These are phyloP conservation scores for Cyamopsis tetragonoloba DNA, from an alignment of 306 rosid species.

Conservation along the genomic window DNA sequence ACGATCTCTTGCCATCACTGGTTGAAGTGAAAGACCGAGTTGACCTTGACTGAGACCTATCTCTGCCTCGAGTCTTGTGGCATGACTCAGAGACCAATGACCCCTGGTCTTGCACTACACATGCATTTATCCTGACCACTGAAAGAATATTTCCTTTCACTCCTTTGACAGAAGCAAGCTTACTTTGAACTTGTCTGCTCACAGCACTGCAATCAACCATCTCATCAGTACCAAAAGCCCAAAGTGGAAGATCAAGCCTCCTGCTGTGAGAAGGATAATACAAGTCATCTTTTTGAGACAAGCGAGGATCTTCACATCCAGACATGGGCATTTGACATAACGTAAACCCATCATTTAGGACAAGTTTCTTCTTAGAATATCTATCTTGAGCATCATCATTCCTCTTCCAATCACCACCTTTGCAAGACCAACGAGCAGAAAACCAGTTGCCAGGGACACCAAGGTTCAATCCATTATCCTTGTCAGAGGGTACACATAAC, in stretches of 20 bases:
- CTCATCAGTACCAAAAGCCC: constrained; percentile 91
- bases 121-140: constrained; percentile 88
- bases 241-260: constrained; percentile 83
- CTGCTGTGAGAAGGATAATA: constrained; percentile 77
- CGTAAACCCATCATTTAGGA: constrained; percentile 75
- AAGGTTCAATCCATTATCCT: constrained; percentile 43
- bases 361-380: constrained; percentile 73
- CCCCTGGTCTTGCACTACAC: constrained; percentile 90
- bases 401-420: constrained; percentile 99
- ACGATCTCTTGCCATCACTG: constrained; percentile 76
- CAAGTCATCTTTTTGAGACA: constrained; percentile 83
- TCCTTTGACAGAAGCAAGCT: constrained; percentile 56
- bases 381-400: constrained; percentile 78
- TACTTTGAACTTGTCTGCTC: constrained; percentile 50
- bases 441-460: constrained; percentile 66
- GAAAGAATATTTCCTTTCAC: constrained; percentile 80
- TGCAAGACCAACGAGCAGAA: constrained; percentile 90
- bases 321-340: constrained; percentile 83
- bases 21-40: constrained; percentile 54
- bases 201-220: constrained; percentile 45
- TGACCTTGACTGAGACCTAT: constrained; percentile 65
- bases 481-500: constrained; percentile 42
- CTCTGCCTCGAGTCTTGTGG: constrained; percentile 60
- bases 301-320: constrained; percentile 93
- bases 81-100: constrained; percentile 78